Evolutionary conservation across 1,284 basidiomycete genomes (phyloP), one percentile per base, ranked within the genome.

Genomic region (Cryptococcus amylolentus): DNA sequence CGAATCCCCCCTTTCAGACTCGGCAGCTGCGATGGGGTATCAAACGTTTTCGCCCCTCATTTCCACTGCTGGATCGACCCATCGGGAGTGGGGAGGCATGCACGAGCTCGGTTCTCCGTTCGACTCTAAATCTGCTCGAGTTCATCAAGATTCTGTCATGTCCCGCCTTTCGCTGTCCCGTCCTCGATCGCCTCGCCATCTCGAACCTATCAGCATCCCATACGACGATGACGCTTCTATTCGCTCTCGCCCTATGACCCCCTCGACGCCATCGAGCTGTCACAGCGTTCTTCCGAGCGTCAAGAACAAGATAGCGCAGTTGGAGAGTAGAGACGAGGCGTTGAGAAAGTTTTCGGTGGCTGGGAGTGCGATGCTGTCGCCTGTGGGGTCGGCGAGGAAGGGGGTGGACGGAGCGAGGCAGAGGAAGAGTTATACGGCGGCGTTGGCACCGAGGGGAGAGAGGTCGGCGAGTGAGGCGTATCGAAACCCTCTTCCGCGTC

Each of bases 321-420:
- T 77, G 31, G 70, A 77, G 52, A 62, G 62, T 18, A 61, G 75
- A 9, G 64, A 73, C 28, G 67, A 72, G 50, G 70, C 72, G 0
- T 55, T 75, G 39, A 58, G 71, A 18, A 69, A 69, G 45, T 72
- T 75, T 52, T 67, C 68, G 20, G 68, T 73, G 1, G 63, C 64
- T 5, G 63, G 62, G 8, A 61, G 60, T 1, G 53, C 55, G 4
- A 46, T 47, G 8, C 27, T 42, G n/a, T 43, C 8, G 16, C 28
- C 46, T 27, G 16, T 18, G 20, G 50, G 23, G 28, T 37, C 16
- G 39, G 12, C 16, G 27, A 27, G 35, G 28, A 23, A n/a, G 42
- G 5, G 20, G 18, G 16, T 49, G n/a, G 31, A 16, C 18, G 10
- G 23, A 23, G 23, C 51, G 12, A 23, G 49, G 13, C 61, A 64